A percentile compares a stretch with the other conserved stretches of the same genome.
These are phyloP conservation scores for Amaranthus tricolor DNA, from an alignment of 179 eudicot species.

Conservation along the genomic window DNA sequence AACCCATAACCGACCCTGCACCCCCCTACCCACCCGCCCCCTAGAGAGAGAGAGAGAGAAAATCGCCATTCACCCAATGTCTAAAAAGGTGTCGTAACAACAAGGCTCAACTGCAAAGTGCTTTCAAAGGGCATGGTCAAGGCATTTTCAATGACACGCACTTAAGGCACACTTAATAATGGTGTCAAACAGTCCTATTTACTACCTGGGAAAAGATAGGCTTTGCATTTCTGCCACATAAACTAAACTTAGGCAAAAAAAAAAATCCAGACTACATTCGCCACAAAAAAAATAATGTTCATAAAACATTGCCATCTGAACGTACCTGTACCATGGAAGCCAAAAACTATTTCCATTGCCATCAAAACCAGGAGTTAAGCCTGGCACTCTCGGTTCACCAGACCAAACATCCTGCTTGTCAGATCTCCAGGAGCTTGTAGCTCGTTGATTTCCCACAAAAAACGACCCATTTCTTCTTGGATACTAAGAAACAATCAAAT, in stretches of 20 bases:
- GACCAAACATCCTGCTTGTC: conserved; percentile 33
- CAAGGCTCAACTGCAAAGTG: no score
- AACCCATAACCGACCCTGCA: background rate
- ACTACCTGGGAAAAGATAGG: background rate
- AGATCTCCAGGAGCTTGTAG: conserved; percentile 22
- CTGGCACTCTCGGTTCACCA: conserved; percentile 24
- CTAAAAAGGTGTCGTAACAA: no score
- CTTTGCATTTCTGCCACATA: background rate
- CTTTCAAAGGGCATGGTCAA: no score
- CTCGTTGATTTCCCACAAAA: conserved; percentile 25
- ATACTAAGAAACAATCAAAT: conserved; percentile 32
- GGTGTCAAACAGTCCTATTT: no score
- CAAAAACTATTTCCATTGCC: conserved; percentile 40
- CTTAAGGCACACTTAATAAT: no score
- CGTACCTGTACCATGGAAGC: conserved; percentile 55
- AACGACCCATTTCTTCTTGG: conserved; percentile 24
- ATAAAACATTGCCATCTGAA: background rate
- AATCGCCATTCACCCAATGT: background rate
- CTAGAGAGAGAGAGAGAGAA: background rate
- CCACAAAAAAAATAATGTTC: background rate
- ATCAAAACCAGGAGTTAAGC: conserved; percentile 23
- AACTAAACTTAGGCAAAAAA: background rate
- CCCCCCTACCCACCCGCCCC: background rate
- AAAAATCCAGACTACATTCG: background rate
- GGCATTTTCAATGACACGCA: no score